Conservation (phyloP, 148 eudicot genomes). For the Vaccinium vitisidaea region DNA sequence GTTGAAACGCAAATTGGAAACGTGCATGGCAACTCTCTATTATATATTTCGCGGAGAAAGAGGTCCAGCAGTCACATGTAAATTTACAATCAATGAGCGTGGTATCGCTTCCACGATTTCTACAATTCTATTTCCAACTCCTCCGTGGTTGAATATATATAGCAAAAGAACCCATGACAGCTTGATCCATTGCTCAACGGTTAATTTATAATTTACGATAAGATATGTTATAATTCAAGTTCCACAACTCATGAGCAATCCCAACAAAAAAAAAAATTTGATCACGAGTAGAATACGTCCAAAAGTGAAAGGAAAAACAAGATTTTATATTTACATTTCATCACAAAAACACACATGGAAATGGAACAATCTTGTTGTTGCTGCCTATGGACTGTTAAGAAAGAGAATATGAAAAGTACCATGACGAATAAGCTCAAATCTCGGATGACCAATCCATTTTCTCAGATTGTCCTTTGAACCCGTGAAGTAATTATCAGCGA, state of each 20-base stretch:
- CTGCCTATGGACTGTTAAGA: neutral
- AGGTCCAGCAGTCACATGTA: neutral
- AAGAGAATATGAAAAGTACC: conserved; percentile 37
- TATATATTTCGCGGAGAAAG: neutral
- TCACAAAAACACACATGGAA: neutral
- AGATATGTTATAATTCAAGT: neutral
- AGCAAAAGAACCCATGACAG: neutral
- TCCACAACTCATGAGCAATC: neutral
- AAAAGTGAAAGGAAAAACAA: neutral
- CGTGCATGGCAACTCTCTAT: neutral
- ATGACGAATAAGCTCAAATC: conserved; percentile 95
- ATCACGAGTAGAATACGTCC: neutral
- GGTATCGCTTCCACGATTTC: neutral
- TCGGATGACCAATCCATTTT: conserved; percentile 88
- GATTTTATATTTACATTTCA: neutral
- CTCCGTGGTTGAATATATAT: neutral
- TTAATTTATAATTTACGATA: neutral
- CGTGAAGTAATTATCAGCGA: conserved; percentile 86
- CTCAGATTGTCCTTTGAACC: conserved; percentile 86
- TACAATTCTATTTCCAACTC: neutral
- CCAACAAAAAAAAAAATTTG: neutral
- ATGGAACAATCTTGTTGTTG: neutral
- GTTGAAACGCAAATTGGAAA: no score
- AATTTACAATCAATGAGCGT: neutral
- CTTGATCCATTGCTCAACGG: neutral